phyloP scores from a whole-genome alignment of 2,329 filamentous ascomycete genomes.

The Trichothecium roseum region DNA sequence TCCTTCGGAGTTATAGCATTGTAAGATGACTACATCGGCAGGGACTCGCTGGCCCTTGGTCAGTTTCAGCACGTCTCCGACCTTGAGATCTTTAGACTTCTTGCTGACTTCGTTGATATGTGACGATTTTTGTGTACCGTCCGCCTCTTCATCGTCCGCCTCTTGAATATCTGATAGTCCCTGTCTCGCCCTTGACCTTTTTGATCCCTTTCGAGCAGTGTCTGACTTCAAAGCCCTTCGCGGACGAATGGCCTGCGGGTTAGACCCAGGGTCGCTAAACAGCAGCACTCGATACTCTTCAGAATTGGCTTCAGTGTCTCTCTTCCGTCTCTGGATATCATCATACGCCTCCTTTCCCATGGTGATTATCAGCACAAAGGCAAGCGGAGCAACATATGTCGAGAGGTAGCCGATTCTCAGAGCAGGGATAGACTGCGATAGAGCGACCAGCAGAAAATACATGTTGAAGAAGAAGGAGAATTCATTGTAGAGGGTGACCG shows the following conservation, averaged over 20 bases:
- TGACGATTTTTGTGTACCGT: slow-evolving; percentile 30
- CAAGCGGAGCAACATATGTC: slow-evolving; percentile 86
- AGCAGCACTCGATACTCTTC: slow-evolving; percentile 73
- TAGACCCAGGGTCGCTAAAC: slow-evolving; percentile 49
- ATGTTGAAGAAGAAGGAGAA: slow-evolving; percentile 99
- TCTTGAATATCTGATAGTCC: slow-evolving; percentile 56
- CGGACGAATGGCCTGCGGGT: slow-evolving; percentile 26
- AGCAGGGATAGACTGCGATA: slow-evolving; percentile 85
- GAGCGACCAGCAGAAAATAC: slow-evolving; percentile 90
- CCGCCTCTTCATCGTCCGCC: slow-evolving; percentile 46
- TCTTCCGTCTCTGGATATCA: slow-evolving; percentile 73
- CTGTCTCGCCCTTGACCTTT: slow-evolving; percentile 19
- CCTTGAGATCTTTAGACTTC: slow-evolving; percentile 79
- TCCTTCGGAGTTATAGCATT: slow-evolving; percentile 59
- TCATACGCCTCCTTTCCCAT: slow-evolving; percentile 93
- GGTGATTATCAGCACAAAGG: slow-evolving; percentile 85
- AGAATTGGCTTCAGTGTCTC: slow-evolving; percentile 90
- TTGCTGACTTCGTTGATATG: slow-evolving; percentile 58
- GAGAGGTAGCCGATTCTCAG: slow-evolving; percentile 88
- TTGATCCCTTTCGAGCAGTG: slow-evolving; percentile 15
- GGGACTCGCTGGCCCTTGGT: slow-evolving; percentile 88
- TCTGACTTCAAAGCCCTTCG: slow-evolving; percentile 33
- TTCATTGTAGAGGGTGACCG: slow-evolving; percentile 92
- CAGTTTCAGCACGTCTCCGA: slow-evolving; percentile 91
- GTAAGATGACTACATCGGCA: slow-evolving; percentile 86